Evolutionary conservation across 2,329 filamentous ascomycete species (phyloP).

Genomic region (Coleophoma eucalyptorum): DNA sequence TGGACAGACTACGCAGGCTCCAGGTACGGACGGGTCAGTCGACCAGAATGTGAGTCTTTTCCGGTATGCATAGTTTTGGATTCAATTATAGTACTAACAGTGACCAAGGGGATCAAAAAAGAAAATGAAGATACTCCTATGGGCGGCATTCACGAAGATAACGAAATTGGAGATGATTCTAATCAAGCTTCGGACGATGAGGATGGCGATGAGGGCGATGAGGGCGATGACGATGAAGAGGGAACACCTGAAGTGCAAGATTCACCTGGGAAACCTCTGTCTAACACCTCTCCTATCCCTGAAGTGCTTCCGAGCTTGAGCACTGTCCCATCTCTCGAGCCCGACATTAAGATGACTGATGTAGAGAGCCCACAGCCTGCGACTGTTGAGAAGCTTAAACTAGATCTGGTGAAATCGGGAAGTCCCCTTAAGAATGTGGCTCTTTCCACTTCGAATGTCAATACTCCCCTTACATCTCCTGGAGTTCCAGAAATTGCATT

Average conservation of each 20-base stretch:
- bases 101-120: constrained; percentile 17
- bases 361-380: constrained; percentile 7
- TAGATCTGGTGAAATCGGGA: constrained; percentile 16
- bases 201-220: constrained; percentile 33
- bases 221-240: constrained; percentile 45
- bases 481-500: not conserved
- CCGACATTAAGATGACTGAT: constrained; percentile 12
- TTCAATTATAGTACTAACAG: constrained; percentile 4
- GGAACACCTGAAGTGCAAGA: constrained; percentile 31
- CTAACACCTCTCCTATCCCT: constrained; percentile 13
- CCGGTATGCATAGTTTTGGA: no score
- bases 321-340: constrained; percentile 7
- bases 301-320: constrained; percentile 6
- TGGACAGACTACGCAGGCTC: constrained; percentile 4
- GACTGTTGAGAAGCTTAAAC: constrained; percentile 10
- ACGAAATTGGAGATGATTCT: constrained; percentile 27
- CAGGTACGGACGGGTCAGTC: constrained; percentile 4
- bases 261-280: constrained; percentile 22
- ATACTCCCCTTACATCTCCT: constrained; percentile 18
- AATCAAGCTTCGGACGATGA: constrained; percentile 24
- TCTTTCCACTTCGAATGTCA: constrained; percentile 20
- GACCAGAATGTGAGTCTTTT: constrained; percentile 19
- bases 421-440: constrained; percentile 25
- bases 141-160: constrained; percentile 21
- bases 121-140: constrained; percentile 12